Conservation (phyloP, 2,329 filamentous ascomycete species). For the Hypoxylon sp. region DNA sequence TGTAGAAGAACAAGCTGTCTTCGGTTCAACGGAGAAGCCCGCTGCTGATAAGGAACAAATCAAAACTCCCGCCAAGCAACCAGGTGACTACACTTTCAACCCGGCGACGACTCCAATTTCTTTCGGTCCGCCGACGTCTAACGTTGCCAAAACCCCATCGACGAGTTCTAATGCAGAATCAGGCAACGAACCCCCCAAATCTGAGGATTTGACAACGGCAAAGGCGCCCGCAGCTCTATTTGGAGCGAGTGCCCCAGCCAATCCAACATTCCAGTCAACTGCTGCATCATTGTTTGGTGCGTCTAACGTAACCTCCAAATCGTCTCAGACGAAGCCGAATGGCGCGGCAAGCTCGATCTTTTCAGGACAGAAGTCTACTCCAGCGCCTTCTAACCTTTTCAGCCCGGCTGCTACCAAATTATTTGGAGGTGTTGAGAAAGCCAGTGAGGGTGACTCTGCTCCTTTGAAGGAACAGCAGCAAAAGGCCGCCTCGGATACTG, state of each 20-base stretch:
- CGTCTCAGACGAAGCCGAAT: slow-evolving; percentile 41
- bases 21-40: slow-evolving; percentile 33
- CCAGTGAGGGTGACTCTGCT: slow-evolving; percentile 25
- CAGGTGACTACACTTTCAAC: slow-evolving; percentile 53
- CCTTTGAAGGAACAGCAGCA: slow-evolving; percentile 32
- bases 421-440: slow-evolving; percentile 35
- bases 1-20: slow-evolving; percentile 38
- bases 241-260: slow-evolving; percentile 30
- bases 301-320: slow-evolving; percentile 28
- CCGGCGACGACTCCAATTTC: slow-evolving; percentile 51
- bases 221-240: slow-evolving; percentile 45
- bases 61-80: slow-evolving; percentile 50
- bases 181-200: slow-evolving; percentile 50
- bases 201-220: slow-evolving; percentile 50
- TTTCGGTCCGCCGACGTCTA: slow-evolving; percentile 42
- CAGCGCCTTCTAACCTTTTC: slow-evolving; percentile 39
- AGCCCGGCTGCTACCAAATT: slow-evolving; percentile 28
- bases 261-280: slow-evolving; percentile 21
- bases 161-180: slow-evolving; percentile 24
- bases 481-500: slow-evolving; percentile 18
- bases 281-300: slow-evolving; percentile 43
- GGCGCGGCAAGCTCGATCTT: slow-evolving; percentile 45
- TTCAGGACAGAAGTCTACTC: slow-evolving; percentile 37
- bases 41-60: slow-evolving; percentile 30
- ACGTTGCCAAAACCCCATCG: slow-evolving; percentile 27